Percentiles rank a stretch among this genome's conserved stretches.
phyloP scores from a whole-genome alignment of 2,329 filamentous ascomycete genomes.

The Colletotrichum sp. region DNA sequence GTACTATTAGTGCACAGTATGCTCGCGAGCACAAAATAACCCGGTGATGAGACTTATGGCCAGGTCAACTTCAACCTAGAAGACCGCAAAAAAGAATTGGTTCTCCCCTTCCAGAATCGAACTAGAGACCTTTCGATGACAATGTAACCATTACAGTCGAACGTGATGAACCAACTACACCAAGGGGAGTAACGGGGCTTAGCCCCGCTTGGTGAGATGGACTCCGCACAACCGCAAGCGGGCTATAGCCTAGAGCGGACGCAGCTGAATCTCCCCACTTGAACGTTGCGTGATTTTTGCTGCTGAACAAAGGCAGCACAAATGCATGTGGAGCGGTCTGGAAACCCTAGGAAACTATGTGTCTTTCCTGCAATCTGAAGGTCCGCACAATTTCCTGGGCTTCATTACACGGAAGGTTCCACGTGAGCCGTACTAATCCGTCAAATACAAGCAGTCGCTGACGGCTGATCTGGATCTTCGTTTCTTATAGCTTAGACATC shows the following conservation, averaged over 20 bases:
- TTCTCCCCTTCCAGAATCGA: background rate
- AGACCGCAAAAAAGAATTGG: background rate
- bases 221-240: too few relatives aligned
- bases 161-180: background rate
- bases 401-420: accelerated
- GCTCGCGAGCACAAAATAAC: background rate
- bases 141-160: background rate
- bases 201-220: background rate
- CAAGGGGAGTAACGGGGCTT: background rate
- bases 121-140: background rate
- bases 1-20: background rate
- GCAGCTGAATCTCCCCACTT: too few relatives aligned
- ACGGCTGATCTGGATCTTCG: too few relatives aligned
- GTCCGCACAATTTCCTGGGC: too few relatives aligned
- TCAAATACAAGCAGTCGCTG: too few relatives aligned
- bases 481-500: too few relatives aligned
- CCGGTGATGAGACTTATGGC: accelerated
- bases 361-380: too few relatives aligned
- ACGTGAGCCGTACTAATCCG: too few relatives aligned
- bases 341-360: too few relatives aligned
- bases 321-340: too few relatives aligned
- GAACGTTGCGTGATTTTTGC: accelerated
- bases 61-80: background rate
- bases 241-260: too few relatives aligned
- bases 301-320: too few relatives aligned